phyloP scores from a whole-genome alignment of 177 flowering plant genomes.

The Tripterygium wilfordii region DNA sequence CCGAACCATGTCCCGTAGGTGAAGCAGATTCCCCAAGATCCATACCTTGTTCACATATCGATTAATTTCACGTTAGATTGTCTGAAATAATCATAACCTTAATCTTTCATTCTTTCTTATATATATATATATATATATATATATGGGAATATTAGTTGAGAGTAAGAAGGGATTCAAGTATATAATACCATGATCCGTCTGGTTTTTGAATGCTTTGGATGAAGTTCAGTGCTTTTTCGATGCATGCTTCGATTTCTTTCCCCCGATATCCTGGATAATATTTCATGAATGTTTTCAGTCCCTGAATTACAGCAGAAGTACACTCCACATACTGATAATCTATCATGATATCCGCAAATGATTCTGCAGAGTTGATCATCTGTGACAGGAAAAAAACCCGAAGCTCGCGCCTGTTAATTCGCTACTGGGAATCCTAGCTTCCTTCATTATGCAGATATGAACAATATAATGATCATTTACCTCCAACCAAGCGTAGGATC shows the following conservation, averaged over 20 bases:
- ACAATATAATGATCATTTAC: slow-evolving; percentile 5
- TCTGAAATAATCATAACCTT: too few species aligned
- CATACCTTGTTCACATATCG: slow-evolving; percentile 22
- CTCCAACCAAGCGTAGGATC: slow-evolving; percentile 48
- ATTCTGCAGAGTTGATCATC: slow-evolving; percentile 36
- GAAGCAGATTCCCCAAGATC: slow-evolving; percentile 42
- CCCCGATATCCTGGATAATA: slow-evolving; percentile 28
- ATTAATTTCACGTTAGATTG: background rate
- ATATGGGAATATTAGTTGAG: too few species aligned
- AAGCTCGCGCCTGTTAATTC: background rate
- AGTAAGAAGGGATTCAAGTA: background rate
- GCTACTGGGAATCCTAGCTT: background rate
- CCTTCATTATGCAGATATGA: background rate
- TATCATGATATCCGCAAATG: slow-evolving; percentile 34
- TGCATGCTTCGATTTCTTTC: slow-evolving; percentile 31
- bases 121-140: too few species aligned
- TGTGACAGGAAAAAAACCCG: slow-evolving; percentile 1
- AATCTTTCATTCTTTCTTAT: too few species aligned
- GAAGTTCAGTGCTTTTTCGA: slow-evolving; percentile 26
- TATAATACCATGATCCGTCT: slow-evolving; percentile 46
- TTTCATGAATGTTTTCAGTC: slow-evolving; percentile 25
- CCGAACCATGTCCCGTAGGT: slow-evolving; percentile 59
- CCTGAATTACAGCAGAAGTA: slow-evolving; percentile 51
- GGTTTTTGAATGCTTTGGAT: slow-evolving; percentile 35
- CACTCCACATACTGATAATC: slow-evolving; percentile 54